Evolutionary conservation across 768 basidiomycete genomes (phyloP).

Genomic region (Trametes cinnabarina): DNA sequence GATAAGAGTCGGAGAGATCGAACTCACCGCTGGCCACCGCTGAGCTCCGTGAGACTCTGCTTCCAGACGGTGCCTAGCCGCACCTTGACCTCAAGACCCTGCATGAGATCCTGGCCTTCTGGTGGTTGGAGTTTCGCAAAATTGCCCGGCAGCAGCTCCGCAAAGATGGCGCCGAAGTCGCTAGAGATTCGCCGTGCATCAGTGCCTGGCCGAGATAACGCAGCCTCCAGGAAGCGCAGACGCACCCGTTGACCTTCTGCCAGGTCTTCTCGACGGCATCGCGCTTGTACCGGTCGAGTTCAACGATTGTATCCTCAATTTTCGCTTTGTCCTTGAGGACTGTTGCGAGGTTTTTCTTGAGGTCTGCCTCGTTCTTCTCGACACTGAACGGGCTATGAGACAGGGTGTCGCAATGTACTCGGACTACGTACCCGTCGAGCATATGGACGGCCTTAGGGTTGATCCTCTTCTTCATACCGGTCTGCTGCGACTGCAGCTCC

Average conservation of each 20-base stretch:
- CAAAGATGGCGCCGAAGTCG: conserved; percentile 96
- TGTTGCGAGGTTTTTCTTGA: conserved; percentile 84
- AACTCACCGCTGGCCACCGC: conserved; percentile 90
- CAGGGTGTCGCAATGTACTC: conserved; percentile 1
- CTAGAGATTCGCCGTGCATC: conserved; percentile 39
- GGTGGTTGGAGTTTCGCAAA: conserved; percentile 94
- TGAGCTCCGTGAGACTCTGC: conserved; percentile 93
- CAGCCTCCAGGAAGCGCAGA: neutral
- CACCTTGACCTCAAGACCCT: conserved; percentile 97
- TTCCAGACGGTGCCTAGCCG: conserved; percentile 96
- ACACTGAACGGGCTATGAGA: conserved; percentile 49
- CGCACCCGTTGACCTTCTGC: conserved; percentile 91
- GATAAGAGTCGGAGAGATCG: neutral
- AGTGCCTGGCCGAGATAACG: neutral
- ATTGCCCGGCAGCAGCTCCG: conserved; percentile 92
- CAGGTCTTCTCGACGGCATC: conserved; percentile 93
- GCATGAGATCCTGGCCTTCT: conserved; percentile 89
- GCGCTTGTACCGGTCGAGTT: conserved; percentile 91
- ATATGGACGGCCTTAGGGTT: conserved; percentile 95
- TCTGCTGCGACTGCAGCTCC: conserved; percentile 76
- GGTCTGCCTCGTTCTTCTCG: conserved; percentile 86
- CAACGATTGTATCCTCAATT: conserved; percentile 90
- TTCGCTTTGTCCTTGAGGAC: conserved; percentile 92
- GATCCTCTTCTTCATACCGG: conserved; percentile 91
- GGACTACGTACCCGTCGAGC: conserved; percentile 76